These are phyloP conservation scores for Sporopachydermia quercuum DNA, from an alignment of 805 yeast species.

Conservation along the genomic window DNA sequence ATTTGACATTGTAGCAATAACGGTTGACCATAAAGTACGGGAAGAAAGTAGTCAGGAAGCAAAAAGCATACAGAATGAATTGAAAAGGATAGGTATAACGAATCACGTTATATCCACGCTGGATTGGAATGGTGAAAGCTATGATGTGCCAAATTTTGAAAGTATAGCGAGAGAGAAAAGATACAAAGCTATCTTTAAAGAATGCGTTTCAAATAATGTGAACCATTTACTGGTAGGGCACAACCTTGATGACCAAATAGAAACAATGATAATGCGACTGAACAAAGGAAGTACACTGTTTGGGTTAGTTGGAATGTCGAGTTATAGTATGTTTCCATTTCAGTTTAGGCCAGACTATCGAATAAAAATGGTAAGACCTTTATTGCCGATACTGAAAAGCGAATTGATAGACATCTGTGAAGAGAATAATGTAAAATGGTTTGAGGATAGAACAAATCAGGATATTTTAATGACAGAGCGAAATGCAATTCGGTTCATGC, in stretches of 20 bases:
- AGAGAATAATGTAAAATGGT: constrained; percentile 33
- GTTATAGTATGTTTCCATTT: constrained; percentile 17
- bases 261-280: constrained; percentile 48
- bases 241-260: constrained; percentile 57
- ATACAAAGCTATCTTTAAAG: constrained; percentile 26
- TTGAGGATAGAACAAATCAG: constrained; percentile 53
- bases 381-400: constrained; percentile 30
- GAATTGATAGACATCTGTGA: constrained; percentile 33
- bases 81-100: constrained; percentile 13
- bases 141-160: constrained; percentile 28
- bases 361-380: constrained; percentile 32
- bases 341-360: constrained; percentile 5
- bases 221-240: constrained; percentile 45
- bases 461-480: constrained; percentile 40
- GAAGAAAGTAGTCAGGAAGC: constrained; percentile 37
- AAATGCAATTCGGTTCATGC: constrained; percentile 32
- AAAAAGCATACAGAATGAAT: constrained; percentile 15
- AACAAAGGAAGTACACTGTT: constrained; percentile 27
- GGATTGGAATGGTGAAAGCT: constrained; percentile 8
- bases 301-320: constrained; percentile 46
- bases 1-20: constrained; percentile 32
- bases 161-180: constrained; percentile 43
- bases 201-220: constrained; percentile 24
- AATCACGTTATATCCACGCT: constrained; percentile 21
- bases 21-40: constrained; percentile 52